Conservation (phyloP, 139 green algal species). For the Ulvella scutata region DNA sequence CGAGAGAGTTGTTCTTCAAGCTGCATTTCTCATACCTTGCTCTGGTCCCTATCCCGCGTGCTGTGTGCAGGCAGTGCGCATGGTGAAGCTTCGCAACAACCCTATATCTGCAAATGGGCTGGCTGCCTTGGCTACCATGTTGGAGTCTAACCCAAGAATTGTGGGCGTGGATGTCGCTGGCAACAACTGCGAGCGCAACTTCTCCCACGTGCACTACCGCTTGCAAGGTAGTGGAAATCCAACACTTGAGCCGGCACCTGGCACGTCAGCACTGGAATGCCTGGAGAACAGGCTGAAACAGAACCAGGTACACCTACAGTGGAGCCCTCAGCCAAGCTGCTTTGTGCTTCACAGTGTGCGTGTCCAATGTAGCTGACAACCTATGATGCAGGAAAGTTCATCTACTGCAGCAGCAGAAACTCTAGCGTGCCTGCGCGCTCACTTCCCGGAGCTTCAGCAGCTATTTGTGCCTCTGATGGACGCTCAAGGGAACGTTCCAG, state of each 20-base stretch:
- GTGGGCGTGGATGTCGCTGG: neutral
- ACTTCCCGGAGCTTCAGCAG: neutral
- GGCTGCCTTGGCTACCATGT: neutral
- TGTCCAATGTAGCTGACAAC: neutral
- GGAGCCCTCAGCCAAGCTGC: too few species aligned
- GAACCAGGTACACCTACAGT: neutral
- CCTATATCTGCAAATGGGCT: neutral
- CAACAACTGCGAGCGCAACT: neutral
- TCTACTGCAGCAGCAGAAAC: neutral
- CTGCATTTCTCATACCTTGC: too few species aligned
- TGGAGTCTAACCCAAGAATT: neutral
- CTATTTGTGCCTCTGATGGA: neutral
- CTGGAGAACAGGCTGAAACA: neutral
- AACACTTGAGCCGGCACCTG: too few species aligned
- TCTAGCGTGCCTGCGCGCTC: neutral
- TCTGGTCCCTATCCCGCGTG: too few species aligned
- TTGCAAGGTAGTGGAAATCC: too few species aligned
- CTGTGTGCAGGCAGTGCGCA: neutral
- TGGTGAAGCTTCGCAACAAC: neutral
- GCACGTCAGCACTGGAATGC: neutral
- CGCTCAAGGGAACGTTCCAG: neutral
- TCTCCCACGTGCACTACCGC: neutral
- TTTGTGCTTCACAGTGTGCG: too few species aligned
- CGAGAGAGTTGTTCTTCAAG: too few species aligned
- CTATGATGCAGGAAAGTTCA: neutral